Evolutionary conservation across 495 filamentous ascomycete genomes (phyloP).

Genomic region (Penicillium parvum): DNA sequence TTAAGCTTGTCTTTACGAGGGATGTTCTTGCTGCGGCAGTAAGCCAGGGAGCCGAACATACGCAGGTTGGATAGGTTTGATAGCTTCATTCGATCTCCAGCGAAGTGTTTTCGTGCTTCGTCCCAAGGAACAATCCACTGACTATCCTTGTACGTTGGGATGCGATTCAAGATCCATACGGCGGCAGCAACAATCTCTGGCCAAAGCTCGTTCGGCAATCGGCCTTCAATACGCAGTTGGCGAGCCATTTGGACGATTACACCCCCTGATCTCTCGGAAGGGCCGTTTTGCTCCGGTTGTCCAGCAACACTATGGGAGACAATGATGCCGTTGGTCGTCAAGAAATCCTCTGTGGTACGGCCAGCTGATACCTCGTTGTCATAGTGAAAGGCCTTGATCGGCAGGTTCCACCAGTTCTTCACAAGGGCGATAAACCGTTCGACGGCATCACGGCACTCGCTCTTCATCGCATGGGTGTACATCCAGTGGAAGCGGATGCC

Average conservation of each 20-base stretch:
- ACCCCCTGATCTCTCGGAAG: slow-evolving; percentile 6
- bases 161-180: slow-evolving; percentile 6
- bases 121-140: slow-evolving; percentile 1
- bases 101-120: neutral
- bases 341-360: neutral
- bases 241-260: slow-evolving; percentile 2
- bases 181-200: neutral
- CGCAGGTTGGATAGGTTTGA: slow-evolving; percentile 6
- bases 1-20: slow-evolving; percentile 5
- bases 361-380: slow-evolving; percentile 2
- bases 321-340: neutral
- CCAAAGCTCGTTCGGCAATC: slow-evolving; percentile 10
- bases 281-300: slow-evolving; percentile 5
- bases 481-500: slow-evolving; percentile 5
- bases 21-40: neutral
- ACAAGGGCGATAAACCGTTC: neutral
- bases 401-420: neutral
- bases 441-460: neutral
- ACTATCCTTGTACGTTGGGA: neutral
- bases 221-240: neutral
- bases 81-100: neutral
- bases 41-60: slow-evolving; percentile 2
- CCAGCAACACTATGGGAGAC: neutral
- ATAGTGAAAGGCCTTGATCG: slow-evolving; percentile 1
- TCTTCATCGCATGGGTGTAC: neutral